Percentiles rank a stretch among this genome's conserved stretches.
These are phyloP conservation scores for Ophiosphaerella herpotricha DNA, from an alignment of 2,329 filamentous ascomycete genomes.

Conservation along the genomic window DNA sequence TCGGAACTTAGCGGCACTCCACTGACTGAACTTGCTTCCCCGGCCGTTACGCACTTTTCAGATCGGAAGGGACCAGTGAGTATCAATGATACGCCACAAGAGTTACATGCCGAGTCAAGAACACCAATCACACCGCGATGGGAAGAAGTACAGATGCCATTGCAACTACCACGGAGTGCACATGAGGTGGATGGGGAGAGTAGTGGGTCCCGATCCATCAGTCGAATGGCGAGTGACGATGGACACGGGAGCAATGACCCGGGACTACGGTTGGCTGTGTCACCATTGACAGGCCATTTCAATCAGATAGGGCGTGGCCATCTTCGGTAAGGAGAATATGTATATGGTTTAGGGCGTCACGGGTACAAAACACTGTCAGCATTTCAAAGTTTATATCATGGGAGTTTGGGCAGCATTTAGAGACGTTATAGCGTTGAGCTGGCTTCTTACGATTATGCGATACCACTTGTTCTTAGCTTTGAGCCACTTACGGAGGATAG, in stretches of 20 bases:
- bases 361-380: not conserved
- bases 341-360: not conserved
- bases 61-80: conserved; percentile 26
- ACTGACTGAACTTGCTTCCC: conserved; percentile 28
- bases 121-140: conserved; percentile 24
- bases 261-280: conserved; percentile 14
- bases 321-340: not conserved
- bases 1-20: conserved; percentile 34
- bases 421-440: not conserved
- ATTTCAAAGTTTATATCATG: not conserved
- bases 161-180: conserved; percentile 8
- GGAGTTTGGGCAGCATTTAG: not conserved
- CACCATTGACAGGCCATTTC: conserved; percentile 23
- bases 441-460: not conserved
- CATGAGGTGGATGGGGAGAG: conserved; percentile 28
- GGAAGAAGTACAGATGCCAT: conserved; percentile 27
- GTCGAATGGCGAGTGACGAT: conserved; percentile 30
- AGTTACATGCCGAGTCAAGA: conserved; percentile 28
- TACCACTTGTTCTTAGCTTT: not conserved
- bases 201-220: conserved; percentile 21
- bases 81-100: conserved; percentile 28
- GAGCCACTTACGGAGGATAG: conserved; percentile 3
- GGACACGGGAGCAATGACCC: conserved; percentile 12
- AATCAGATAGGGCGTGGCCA: not conserved
- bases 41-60: conserved; percentile 13